Evolutionary conservation across 345 rosid species (phyloP).

Genomic region (Jatropha curcas): DNA sequence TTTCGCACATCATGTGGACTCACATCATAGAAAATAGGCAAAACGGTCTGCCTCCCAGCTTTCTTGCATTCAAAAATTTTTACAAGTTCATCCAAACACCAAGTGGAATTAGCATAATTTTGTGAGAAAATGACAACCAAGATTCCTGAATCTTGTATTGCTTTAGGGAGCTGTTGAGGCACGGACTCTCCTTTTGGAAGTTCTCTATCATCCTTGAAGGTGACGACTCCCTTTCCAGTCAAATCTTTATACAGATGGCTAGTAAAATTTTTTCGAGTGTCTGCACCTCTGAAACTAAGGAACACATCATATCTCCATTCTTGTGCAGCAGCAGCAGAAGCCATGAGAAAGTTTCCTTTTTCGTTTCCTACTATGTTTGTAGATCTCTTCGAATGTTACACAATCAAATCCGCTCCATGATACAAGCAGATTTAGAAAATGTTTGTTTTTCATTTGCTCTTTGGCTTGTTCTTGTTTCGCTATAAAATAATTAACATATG

Average conservation of each 20-base stretch:
- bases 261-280: not conserved
- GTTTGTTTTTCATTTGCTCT: too few relatives aligned
- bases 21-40: constrained; percentile 7
- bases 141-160: not conserved
- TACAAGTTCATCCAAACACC: constrained; percentile 13
- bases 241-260: not conserved
- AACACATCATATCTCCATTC: constrained; percentile 3
- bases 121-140: not conserved
- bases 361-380: too few relatives aligned
- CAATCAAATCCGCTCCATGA: too few relatives aligned
- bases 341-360: not conserved
- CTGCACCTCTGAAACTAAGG: not conserved
- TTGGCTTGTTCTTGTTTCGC: too few relatives aligned
- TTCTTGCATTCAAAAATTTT: not conserved
- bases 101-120: not conserved
- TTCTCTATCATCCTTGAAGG: not conserved
- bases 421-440: too few relatives aligned
- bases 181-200: not conserved
- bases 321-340: not conserved
- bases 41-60: not conserved
- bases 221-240: not conserved
- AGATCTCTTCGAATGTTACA: too few relatives aligned
- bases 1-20: not conserved
- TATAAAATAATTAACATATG: too few relatives aligned
- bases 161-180: not conserved